Evolutionary conservation across 2,329 filamentous ascomycete species (phyloP).

Genomic region (Hypoxylon sp.): DNA sequence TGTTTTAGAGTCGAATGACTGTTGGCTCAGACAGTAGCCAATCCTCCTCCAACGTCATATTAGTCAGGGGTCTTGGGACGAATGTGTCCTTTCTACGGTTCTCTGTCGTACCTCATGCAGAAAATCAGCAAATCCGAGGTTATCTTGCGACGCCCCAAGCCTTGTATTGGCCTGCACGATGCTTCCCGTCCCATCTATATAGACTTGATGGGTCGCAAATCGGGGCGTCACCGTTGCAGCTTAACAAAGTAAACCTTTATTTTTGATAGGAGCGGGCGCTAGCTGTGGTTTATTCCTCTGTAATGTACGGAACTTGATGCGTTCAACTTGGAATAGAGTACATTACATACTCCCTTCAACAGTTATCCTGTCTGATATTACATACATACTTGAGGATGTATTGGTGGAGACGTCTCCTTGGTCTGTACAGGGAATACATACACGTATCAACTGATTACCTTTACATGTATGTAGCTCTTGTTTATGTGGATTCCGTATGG

Average conservation of each 20-base stretch:
- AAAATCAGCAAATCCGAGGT: constrained; percentile 16
- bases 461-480: neutral
- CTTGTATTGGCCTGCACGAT: constrained; percentile 12
- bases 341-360: neutral
- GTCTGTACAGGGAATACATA: neutral
- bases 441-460: neutral
- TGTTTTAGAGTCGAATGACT: constrained; percentile 18
- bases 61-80: constrained; percentile 27
- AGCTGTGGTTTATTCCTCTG: neutral
- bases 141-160: constrained; percentile 4
- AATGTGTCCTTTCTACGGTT: constrained; percentile 18
- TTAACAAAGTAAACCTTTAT: neutral
- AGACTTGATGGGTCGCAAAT: neutral
- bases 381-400: neutral
- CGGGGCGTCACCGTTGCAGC: constrained; percentile 10
- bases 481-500: neutral
- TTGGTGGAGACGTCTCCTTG: neutral
- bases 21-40: constrained; percentile 13
- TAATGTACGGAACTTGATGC: neutral
- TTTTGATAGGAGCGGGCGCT: neutral
- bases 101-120: constrained; percentile 22
- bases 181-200: neutral
- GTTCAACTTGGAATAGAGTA: neutral
- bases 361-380: neutral
- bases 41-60: constrained; percentile 41